phyloP scores from a whole-genome alignment of 2,329 filamentous ascomycete genomes.

The Phialophora verrucosa region DNA sequence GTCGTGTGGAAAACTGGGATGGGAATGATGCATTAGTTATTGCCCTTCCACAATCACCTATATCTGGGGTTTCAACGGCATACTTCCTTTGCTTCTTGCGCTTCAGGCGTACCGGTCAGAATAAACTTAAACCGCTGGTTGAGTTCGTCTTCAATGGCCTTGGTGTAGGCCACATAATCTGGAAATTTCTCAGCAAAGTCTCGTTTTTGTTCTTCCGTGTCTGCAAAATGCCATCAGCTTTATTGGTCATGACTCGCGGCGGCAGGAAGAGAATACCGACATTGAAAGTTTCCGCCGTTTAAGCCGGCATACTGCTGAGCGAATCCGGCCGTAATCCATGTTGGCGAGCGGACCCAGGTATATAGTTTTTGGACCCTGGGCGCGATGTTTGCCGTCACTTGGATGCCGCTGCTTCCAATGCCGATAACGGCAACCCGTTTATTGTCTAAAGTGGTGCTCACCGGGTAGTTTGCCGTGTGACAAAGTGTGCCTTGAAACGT shows the following conservation, averaged over 20 bases:
- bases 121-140: conserved; percentile 34
- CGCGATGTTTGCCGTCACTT: conserved; percentile 58
- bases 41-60: too few species aligned
- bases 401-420: conserved; percentile 61
- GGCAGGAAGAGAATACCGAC: conserved; percentile 44
- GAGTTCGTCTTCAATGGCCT: conserved; percentile 40
- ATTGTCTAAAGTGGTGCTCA: conserved; percentile 53
- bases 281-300: conserved; percentile 25
- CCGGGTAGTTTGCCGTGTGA: conserved; percentile 63
- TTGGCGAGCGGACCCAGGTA: conserved; percentile 34
- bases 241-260: conserved; percentile 33
- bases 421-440: conserved; percentile 61
- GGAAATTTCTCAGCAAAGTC: conserved; percentile 35
- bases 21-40: too few species aligned
- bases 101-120: conserved; percentile 11
- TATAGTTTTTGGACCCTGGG: conserved; percentile 40
- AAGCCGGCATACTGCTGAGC: conserved; percentile 26
- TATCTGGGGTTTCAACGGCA: conserved; percentile 4
- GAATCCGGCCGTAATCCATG: conserved; percentile 34
- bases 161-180: conserved; percentile 41
- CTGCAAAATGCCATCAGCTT: conserved; percentile 4
- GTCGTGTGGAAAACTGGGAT: conserved; percentile 22
- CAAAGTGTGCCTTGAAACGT: conserved; percentile 60
- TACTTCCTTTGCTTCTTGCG: conserved; percentile 22
- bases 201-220: conserved; percentile 29